Base-by-base conservation (phyloP, 768 basidiomycete species). In the Suillus cothurnatus region DNA sequence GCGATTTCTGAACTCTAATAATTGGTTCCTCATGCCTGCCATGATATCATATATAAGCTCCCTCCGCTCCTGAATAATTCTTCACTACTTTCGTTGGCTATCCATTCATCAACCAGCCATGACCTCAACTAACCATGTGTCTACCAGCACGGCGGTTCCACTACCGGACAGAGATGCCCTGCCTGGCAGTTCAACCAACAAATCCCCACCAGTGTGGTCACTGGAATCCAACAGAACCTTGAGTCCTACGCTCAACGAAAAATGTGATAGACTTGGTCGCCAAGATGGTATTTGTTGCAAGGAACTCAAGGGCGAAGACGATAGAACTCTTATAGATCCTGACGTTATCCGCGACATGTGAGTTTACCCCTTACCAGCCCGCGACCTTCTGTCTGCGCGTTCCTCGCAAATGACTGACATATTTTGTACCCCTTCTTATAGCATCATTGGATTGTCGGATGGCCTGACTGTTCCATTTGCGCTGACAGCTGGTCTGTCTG, bases 381-480 rank as follows among this genome's bases (percentile, higher is more conserved):
- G 19, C 17, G 26, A 9, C 23, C 36, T 26, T 38, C 23, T 45
- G 14, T 49, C n/a, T 63, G 23, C 55, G 32, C n/a, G 61, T 28
- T 61, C 36, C 31, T 9, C 23, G 15, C 65, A 21, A 59, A 19
- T 68, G 47, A 64, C 5, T 67, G 53, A 67, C 62, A 50, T 23
- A 34, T 34, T 34, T 34, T 34, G 5, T 34, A 6, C 34, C 26
- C 59, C 70, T 41, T 50, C 14, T 71, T 71, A 11, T 23, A 94
- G 93, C 59, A 86, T 95, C 56, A 95, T 95, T 66, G 94, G 94
- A n/a, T 87, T 95, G 11, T 92, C 91, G 0, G 94, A 95, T 71
- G 94, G 94, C 8, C 80, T 95, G 58, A 96, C 95, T 0, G 94
- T 97, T 1, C 95, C 95, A 0, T 97, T 97, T 73, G 95, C 95